Evolutionary conservation across 805 yeast species (phyloP).

Genomic region (Cyberlindnera subsufficiens): DNA sequence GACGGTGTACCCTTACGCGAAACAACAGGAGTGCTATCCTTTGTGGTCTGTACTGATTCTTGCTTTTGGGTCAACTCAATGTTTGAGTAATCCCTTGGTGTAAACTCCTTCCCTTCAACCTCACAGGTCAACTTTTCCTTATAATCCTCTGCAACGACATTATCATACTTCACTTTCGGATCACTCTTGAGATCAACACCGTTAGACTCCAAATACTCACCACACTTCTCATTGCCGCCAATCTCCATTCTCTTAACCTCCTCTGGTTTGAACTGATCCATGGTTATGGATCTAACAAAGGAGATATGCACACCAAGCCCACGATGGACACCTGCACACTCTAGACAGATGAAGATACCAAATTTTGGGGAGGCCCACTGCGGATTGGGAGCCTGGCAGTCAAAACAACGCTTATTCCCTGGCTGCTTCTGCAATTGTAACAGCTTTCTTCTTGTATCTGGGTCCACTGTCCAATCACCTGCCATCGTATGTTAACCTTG

Average conservation of each 20-base stretch:
- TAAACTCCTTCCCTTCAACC: constrained; percentile 65
- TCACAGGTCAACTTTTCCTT: constrained; percentile 72
- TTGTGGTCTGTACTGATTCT: constrained; percentile 2
- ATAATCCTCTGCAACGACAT: constrained; percentile 91
- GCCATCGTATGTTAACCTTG: constrained; percentile 12
- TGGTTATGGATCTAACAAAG: constrained; percentile 92
- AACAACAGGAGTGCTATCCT: constrained; percentile 22
- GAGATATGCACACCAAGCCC: constrained; percentile 96
- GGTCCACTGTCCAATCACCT: constrained; percentile 84
- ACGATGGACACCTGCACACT: constrained; percentile 95
- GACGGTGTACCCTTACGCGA: constrained; percentile 39
- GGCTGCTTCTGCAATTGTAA: constrained; percentile 75
- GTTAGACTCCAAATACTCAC: constrained; percentile 58
- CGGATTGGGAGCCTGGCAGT: constrained; percentile 92
- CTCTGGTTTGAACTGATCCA: constrained; percentile 97
- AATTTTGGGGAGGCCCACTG: constrained; percentile 99
- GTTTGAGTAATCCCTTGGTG: constrained; percentile 50
- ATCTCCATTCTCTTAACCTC: constrained; percentile 86
- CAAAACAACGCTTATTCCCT: constrained; percentile 84
- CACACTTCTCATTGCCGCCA: constrained; percentile 85
- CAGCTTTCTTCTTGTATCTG: constrained; percentile 81
- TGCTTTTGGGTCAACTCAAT: constrained; percentile 20
- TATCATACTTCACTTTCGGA: constrained; percentile 74
- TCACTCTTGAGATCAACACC: constrained; percentile 64
- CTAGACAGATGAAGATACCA: constrained; percentile 94